phyloP scores from a whole-genome alignment of 306 rosid genomes.

The Fragaria ananassa region DNA sequence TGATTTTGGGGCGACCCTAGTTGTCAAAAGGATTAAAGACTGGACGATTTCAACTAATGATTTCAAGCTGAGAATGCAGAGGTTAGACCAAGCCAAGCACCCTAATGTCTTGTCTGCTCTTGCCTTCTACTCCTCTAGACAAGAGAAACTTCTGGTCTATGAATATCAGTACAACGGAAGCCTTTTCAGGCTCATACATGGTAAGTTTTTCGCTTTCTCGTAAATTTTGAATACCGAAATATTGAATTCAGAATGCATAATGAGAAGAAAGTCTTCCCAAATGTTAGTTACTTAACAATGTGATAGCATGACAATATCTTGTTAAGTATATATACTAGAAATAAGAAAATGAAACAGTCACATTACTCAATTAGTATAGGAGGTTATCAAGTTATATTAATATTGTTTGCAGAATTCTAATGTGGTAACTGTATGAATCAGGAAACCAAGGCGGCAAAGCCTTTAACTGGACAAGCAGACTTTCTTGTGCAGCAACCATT shows the following conservation, averaged over 20 bases:
- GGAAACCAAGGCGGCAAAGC: slow-evolving; percentile 36
- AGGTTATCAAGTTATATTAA: neutral
- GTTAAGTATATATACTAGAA: neutral
- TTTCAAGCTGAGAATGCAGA: slow-evolving; percentile 61
- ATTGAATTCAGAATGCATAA: neutral
- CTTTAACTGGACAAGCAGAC: slow-evolving; percentile 68
- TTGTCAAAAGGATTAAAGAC: slow-evolving; percentile 70
- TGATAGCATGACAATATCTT: neutral
- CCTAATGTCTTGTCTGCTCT: slow-evolving; percentile 54
- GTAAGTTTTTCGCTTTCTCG: slow-evolving; percentile 24
- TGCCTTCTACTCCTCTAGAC: slow-evolving; percentile 67
- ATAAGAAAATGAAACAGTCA: neutral
- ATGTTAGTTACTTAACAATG: neutral
- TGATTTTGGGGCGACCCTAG: slow-evolving; percentile 50
- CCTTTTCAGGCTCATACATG: slow-evolving; percentile 68
- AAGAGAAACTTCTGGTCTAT: slow-evolving; percentile 84
- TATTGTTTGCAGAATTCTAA: neutral
- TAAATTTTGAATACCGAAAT: neutral
- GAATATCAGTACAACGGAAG: slow-evolving; percentile 73
- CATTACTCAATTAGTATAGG: neutral
- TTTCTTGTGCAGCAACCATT: slow-evolving; percentile 45
- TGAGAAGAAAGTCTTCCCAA: neutral
- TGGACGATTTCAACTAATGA: slow-evolving; percentile 48
- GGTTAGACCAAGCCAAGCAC: slow-evolving; percentile 53
- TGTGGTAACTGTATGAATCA: slow-evolving; percentile 29